A percentile compares a stretch with the other conserved stretches of the same genome.
phyloP scores from a whole-genome alignment of 768 basidiomycete species.

The Krasilnikovozyma curviuscula region DNA sequence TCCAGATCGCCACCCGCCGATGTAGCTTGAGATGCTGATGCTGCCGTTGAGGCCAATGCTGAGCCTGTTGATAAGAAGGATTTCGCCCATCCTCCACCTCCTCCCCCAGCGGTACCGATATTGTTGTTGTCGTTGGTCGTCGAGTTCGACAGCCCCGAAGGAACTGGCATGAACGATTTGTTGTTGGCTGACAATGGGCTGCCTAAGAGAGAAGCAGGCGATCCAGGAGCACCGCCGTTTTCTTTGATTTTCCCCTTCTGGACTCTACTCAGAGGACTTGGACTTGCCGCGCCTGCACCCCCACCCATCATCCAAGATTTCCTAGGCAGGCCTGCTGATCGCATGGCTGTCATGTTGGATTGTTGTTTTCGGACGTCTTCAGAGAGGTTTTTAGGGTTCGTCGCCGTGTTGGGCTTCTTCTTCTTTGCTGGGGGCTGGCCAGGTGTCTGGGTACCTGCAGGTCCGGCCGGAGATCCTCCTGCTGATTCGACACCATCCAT shows the following conservation, averaged over 20 bases:
- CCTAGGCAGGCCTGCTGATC: conserved; percentile 52
- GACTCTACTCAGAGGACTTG: conserved; percentile 18
- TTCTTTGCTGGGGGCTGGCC: neutral
- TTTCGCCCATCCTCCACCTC: conserved; percentile 41
- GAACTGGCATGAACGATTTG: conserved; percentile 33
- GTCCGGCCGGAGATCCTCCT: no score
- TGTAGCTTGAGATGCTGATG: no score
- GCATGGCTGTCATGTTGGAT: conserved; percentile 72
- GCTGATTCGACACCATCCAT: neutral
- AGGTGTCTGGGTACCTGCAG: no score
- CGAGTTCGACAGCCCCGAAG: conserved; percentile 3
- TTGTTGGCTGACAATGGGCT: conserved; percentile 40
- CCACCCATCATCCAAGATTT: conserved; percentile 74
- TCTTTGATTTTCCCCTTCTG: conserved; percentile 2
- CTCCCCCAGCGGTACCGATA: conserved; percentile 23
- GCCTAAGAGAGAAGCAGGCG: conserved; percentile 19
- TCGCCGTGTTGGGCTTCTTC: conserved; percentile 17
- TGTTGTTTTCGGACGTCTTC: conserved; percentile 82
- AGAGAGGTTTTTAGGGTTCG: conserved; percentile 71
- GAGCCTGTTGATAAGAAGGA: no score
- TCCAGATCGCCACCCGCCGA: no score
- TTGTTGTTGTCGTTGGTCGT: conserved; percentile 31
- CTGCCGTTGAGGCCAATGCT: no score
- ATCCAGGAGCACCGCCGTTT: conserved; percentile 15
- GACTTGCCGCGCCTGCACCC: conserved; percentile 30